Conservation (phyloP, 768 basidiomycete species). For the Porpolomopsis calyptriformis region DNA sequence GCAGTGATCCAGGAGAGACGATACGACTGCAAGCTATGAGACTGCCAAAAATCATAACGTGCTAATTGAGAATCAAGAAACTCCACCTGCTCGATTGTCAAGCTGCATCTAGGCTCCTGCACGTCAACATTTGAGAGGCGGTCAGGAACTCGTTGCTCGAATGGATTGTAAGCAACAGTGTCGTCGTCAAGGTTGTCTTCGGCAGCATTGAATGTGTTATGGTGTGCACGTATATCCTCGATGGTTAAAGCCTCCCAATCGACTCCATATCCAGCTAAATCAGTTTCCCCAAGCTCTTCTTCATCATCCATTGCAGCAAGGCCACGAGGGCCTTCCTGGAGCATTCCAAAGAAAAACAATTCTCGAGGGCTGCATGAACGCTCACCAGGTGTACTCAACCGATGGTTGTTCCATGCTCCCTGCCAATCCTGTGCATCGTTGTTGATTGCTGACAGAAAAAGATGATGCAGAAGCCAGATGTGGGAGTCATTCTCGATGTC, state of each 20-base stretch:
- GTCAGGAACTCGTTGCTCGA: too few species aligned
- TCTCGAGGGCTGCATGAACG: conserved; percentile 16
- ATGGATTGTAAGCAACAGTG: background rate
- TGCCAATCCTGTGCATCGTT: conserved; percentile 22
- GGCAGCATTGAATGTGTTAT: conserved; percentile 7
- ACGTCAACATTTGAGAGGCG: too few species aligned
- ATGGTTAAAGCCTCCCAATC: conserved; percentile 17
- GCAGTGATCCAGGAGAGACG: too few species aligned
- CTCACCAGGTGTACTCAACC: conserved; percentile 13
- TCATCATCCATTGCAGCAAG: conserved; percentile 8
- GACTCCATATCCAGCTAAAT: conserved; percentile 17
- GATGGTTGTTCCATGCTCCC: conserved; percentile 27
- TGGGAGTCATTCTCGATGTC: conserved; percentile 17
- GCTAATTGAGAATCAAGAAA: too few species aligned
- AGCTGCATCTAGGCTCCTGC: too few species aligned
- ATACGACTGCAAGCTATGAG: too few species aligned
- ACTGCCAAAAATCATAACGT: too few species aligned
- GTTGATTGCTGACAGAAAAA: conserved; percentile 26
- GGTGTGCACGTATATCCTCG: conserved; percentile 7
- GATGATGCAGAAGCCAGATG: conserved; percentile 30
- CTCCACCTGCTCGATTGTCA: too few species aligned
- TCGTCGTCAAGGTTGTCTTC: background rate
- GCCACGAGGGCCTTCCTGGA: conserved; percentile 21
- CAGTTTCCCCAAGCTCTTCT: conserved; percentile 2
- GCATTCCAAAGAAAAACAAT: conserved; percentile 24